phyloP scores from a whole-genome alignment of 2,329 filamentous ascomycete genomes.

The Fusarium veterinarium region DNA sequence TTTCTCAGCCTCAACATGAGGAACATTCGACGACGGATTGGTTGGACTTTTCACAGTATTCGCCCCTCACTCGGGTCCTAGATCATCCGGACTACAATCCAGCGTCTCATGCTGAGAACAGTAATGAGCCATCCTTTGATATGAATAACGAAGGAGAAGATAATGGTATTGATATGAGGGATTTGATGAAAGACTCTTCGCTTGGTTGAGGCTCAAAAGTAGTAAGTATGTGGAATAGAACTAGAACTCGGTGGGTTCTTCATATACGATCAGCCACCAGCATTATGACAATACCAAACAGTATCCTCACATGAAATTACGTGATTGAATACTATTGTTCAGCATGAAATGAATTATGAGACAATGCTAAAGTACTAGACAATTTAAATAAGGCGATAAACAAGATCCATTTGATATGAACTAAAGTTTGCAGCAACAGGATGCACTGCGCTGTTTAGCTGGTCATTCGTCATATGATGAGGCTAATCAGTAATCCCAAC shows the following conservation, averaged over 20 bases:
- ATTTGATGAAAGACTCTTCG: no score
- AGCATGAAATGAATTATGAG: neutral
- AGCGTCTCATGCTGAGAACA: no score
- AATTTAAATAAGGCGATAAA: neutral
- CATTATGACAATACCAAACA: neutral
- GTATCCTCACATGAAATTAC: rapidly evolving
- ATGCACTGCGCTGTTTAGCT: no score
- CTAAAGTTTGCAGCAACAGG: rapidly evolving
- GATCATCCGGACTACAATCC: no score
- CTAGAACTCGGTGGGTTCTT: neutral
- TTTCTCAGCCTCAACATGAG: neutral
- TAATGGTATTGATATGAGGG: no score
- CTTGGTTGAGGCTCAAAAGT: neutral
- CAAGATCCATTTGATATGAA: neutral
- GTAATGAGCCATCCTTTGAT: neutral
- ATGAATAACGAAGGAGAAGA: neutral
- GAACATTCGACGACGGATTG: rapidly evolving
- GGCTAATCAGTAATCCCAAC: rapidly evolving
- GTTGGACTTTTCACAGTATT: no score
- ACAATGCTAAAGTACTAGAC: no score
- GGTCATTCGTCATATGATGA: neutral
- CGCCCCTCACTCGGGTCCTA: no score
- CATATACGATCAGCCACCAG: no score
- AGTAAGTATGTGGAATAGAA: neutral
- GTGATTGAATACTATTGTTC: no score